Evolutionary conservation across 768 basidiomycete genomes (phyloP).

Genomic region (Trametes villosa): DNA sequence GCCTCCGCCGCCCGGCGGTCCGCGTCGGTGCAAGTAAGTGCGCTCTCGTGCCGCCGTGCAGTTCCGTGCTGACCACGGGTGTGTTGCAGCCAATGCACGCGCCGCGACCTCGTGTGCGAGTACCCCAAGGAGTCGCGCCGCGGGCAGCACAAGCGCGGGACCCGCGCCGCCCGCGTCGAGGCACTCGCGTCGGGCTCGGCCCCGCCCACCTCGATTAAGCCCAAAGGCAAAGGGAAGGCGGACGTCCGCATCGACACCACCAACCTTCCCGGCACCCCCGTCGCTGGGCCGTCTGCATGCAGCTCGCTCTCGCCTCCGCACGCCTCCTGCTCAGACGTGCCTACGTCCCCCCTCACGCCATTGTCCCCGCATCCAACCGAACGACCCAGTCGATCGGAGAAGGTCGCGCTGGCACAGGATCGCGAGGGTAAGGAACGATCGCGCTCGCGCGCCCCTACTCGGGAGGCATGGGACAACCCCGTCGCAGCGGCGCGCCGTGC

Average conservation of each 20-base stretch:
- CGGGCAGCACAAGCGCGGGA: slow-evolving; percentile 46
- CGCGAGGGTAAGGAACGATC: slow-evolving; percentile 14
- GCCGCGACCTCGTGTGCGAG: slow-evolving; percentile 49
- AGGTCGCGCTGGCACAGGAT: slow-evolving; percentile 3
- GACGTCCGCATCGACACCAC: not conserved
- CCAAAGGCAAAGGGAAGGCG: not conserved
- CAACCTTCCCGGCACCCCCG: not conserved
- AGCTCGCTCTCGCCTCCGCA: not conserved
- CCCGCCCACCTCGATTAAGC: not conserved
- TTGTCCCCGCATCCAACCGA: not conserved
- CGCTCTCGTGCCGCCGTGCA: not conserved
- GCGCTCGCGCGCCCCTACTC: slow-evolving; percentile 7
- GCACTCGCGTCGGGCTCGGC: slow-evolving; percentile 19
- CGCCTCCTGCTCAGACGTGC: not conserved
- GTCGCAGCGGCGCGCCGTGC: slow-evolving; percentile 9
- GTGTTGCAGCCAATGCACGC: slow-evolving; percentile 47
- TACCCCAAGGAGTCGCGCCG: slow-evolving; percentile 54
- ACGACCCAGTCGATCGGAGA: slow-evolving; percentile 15
- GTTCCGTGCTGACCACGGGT: not conserved
- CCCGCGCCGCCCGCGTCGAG: slow-evolving; percentile 28
- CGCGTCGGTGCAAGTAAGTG: slow-evolving; percentile 52
- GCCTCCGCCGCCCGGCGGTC: slow-evolving; percentile 41
- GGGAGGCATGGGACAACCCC: slow-evolving; percentile 3
- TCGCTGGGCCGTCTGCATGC: not conserved
- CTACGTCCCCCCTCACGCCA: slow-evolving; percentile 6